Evolutionary conservation across 106 monocot genomes (phyloP).

Genomic region (Phalaenopsis equestris): DNA sequence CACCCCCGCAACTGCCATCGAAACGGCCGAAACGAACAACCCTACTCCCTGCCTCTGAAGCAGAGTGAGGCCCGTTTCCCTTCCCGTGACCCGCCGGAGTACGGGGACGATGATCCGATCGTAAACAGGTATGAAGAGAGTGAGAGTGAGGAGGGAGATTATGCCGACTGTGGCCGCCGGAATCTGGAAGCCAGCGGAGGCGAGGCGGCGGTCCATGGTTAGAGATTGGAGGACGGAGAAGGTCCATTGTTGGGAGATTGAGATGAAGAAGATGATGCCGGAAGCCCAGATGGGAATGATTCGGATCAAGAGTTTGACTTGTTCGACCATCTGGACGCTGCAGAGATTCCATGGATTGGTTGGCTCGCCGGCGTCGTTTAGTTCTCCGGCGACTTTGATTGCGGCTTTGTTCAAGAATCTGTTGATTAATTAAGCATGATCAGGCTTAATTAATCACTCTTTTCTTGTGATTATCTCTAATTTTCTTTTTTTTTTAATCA

Average conservation of each 20-base stretch:
- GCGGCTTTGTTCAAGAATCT: conserved; percentile 74
- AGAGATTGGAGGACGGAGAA: conserved; percentile 41
- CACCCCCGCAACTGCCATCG: conserved; percentile 31
- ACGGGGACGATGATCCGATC: conserved; percentile 32
- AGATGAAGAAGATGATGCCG: conserved; percentile 38
- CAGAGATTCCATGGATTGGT: conserved; percentile 32
- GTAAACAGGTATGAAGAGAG: conserved; percentile 52
- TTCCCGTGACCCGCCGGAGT: conserved; percentile 14
- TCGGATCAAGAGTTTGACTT: conserved; percentile 50
- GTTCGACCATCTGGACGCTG: conserved; percentile 52
- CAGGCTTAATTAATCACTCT: not conserved
- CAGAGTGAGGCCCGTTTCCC: conserved; percentile 20
- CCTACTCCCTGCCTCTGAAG: conserved; percentile 38
- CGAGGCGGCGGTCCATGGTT: conserved; percentile 39
- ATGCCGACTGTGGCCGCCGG: conserved; percentile 29
- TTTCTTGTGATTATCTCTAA: not conserved
- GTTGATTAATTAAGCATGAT: not conserved
- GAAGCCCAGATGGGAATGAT: conserved; percentile 51
- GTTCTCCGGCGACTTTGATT: conserved; percentile 31
- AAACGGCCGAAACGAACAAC: conserved; percentile 18
- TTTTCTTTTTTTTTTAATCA: not conserved
- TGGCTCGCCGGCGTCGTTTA: conserved; percentile 18
- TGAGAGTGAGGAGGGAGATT: conserved; percentile 29
- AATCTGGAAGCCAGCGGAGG: conserved; percentile 16
- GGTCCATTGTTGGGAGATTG: conserved; percentile 30